Evolutionary conservation across 495 filamentous ascomycete genomes (phyloP).

Genomic region (Lasiosphaeris hirsuta): DNA sequence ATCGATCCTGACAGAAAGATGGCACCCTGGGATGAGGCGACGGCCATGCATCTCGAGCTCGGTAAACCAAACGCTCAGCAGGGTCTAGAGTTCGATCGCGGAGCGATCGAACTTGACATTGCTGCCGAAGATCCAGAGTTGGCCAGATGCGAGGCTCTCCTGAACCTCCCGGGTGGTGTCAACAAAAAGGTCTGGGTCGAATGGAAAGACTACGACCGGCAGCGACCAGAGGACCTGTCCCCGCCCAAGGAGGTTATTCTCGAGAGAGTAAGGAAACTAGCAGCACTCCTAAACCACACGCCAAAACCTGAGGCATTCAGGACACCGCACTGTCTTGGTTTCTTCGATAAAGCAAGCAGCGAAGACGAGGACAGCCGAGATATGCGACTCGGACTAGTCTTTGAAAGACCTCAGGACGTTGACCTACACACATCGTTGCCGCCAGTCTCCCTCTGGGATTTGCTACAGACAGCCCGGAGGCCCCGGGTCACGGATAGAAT

Average conservation of each 20-base stretch:
- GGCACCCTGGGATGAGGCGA: constrained; percentile 27
- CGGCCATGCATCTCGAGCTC: constrained; percentile 33
- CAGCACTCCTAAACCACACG: constrained; percentile 38
- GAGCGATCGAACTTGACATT: constrained; percentile 27
- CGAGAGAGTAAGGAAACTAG: constrained; percentile 37
- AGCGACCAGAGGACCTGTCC: constrained; percentile 28
- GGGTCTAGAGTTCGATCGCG: constrained; percentile 31
- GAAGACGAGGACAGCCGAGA: constrained; percentile 34
- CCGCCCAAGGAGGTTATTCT: constrained; percentile 35
- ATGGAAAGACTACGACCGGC: constrained; percentile 46
- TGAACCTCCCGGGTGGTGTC: constrained; percentile 21
- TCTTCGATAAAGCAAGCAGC: constrained; percentile 36
- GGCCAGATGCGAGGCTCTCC: constrained; percentile 35
- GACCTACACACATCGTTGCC: constrained; percentile 29
- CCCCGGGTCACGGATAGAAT: constrained; percentile 35
- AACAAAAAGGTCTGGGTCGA: constrained; percentile 42
- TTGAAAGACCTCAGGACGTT: constrained; percentile 32
- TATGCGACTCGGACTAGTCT: constrained; percentile 35
- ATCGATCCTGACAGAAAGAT: constrained; percentile 32
- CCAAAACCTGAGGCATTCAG: constrained; percentile 43
- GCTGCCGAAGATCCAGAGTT: constrained; percentile 27
- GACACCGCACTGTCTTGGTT: constrained; percentile 44
- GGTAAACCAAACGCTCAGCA: constrained; percentile 27
- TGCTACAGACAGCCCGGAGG: constrained; percentile 25
- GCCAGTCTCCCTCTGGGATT: constrained; percentile 33